Percentiles rank a stretch among this genome's conserved stretches.
Evolutionary conservation across 805 yeast genomes (phyloP).

Genomic region (Candida tammaniensis): DNA sequence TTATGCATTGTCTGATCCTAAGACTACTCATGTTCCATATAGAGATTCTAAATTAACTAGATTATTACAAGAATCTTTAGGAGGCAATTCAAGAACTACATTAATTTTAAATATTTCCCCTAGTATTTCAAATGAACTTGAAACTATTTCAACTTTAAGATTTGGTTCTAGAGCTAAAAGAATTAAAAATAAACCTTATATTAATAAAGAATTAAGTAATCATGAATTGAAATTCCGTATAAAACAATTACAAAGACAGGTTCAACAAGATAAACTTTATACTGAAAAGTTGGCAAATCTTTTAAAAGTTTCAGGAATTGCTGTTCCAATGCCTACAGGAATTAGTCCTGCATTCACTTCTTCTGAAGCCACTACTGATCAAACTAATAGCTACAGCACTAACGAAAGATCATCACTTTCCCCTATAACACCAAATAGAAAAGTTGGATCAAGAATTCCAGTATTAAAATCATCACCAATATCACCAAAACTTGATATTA

Average conservation of each 20-base stretch:
- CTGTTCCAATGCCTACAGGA: conserved; percentile 10
- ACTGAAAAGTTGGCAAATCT: conserved; percentile 42
- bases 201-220: conserved; percentile 57
- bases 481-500: conserved; percentile 7
- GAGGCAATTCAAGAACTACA: conserved; percentile 85
- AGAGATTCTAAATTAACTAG: conserved; percentile 78
- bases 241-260: conserved; percentile 31
- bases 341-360: conserved; percentile 20
- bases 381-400: neutral
- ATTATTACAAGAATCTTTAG: conserved; percentile 74
- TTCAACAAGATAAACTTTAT: conserved; percentile 28
- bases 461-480: conserved; percentile 7
- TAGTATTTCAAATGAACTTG: conserved; percentile 72
- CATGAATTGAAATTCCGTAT: conserved; percentile 44
- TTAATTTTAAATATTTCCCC: conserved; percentile 87
- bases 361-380: neutral
- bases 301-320: conserved; percentile 23
- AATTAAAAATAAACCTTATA: conserved; percentile 65
- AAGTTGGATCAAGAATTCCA: conserved; percentile 11
- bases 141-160: conserved; percentile 80
- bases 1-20: conserved; percentile 69
- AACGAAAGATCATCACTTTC: neutral
- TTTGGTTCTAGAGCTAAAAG: conserved; percentile 86
- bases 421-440: conserved; percentile 15
- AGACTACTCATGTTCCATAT: conserved; percentile 76